A percentile compares a stretch with the other conserved stretches of the same genome.
These are phyloP conservation scores for Botryotinia convoluta DNA, from an alignment of 2,329 filamentous ascomycete genomes.

Conservation along the genomic window DNA sequence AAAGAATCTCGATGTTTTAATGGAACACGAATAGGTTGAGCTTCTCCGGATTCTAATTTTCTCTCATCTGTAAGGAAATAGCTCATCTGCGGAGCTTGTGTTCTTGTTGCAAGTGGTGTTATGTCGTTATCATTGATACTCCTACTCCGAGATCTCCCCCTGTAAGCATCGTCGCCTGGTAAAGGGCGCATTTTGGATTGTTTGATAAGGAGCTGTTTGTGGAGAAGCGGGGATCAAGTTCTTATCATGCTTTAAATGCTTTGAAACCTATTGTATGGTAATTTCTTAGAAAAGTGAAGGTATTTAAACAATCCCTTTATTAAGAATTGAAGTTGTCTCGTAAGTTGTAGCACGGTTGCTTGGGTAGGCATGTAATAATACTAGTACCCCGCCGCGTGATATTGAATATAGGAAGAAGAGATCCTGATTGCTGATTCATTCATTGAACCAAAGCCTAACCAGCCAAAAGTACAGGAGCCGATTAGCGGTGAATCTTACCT, in stretches of 20 bases:
- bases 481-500: slow-evolving; percentile 9
- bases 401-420: not conserved
- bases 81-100: slow-evolving; percentile 47
- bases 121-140: slow-evolving; percentile 41
- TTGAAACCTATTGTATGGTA: not conserved
- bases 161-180: slow-evolving; percentile 45
- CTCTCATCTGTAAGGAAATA: slow-evolving; percentile 53
- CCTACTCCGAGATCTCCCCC: slow-evolving; percentile 42
- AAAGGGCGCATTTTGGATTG: slow-evolving; percentile 45
- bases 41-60: slow-evolving; percentile 44
- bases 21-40: slow-evolving; percentile 35
- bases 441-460: not conserved
- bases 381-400: slow-evolving; percentile 19
- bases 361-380: not conserved
- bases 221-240: slow-evolving; percentile 10
- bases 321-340: slow-evolving; percentile 4
- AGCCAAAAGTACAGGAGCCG: not conserved
- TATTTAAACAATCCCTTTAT: slow-evolving; percentile 5
- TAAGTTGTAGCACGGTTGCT: not conserved
- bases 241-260: slow-evolving; percentile 25
- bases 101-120: slow-evolving; percentile 39
- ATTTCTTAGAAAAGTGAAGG: not conserved
- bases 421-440: slow-evolving; percentile 6
- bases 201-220: not conserved
- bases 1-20: slow-evolving; percentile 39